Base-by-base conservation (phyloP, 352 stramenopile species). In the Globisporangium okanoganense region DNA sequence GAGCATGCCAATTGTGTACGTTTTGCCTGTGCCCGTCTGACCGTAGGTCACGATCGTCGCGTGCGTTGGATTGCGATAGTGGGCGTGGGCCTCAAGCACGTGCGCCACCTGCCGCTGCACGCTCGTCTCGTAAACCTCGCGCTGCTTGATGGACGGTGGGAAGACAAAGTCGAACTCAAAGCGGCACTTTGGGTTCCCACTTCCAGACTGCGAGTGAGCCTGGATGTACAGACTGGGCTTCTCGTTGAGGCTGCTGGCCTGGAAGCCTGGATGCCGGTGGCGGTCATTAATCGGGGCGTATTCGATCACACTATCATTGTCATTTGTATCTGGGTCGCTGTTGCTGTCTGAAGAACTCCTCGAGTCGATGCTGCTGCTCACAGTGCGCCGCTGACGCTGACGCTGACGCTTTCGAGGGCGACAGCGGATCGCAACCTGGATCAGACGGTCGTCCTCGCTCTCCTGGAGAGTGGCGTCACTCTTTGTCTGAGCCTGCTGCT, bases 1-100 rank as follows among this genome's bases (percentile, higher is more conserved):
- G 27, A 90, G 62, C 70, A 92, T 87, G 2, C 82, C 79, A 79
- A 92, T 90, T 7, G 79, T 92, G 65, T 88, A 90, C 27, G 79
- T 87, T 62, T 92, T 92, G 27, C 79, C 79, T 1, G 82, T 92
- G 2, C 82, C 82, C 10, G 82, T 92, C 60, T 92, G 82, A 3
- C 82, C 82, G 40, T 92, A 92, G 24, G 79, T 78, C 18, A 92
- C 61, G 49, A 88, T 62, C 3, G 82, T 88, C 0, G 68, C 70
- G 44, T 89, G 72, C 2, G 71, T 69, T 5, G 62, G 65, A 35
- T 55, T 20, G 1, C 20, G 33, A 10, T 55, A 43, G 36, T 56
- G 20, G 3, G 66, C 54, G 14, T 83, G 62, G 3, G 56, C 54
- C 9, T 68, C 48, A 5, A 90, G 68, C 14, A 90, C 78, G 16